phyloP scores from a whole-genome alignment of 306 rosid species.

The Lablab purpureus region DNA sequence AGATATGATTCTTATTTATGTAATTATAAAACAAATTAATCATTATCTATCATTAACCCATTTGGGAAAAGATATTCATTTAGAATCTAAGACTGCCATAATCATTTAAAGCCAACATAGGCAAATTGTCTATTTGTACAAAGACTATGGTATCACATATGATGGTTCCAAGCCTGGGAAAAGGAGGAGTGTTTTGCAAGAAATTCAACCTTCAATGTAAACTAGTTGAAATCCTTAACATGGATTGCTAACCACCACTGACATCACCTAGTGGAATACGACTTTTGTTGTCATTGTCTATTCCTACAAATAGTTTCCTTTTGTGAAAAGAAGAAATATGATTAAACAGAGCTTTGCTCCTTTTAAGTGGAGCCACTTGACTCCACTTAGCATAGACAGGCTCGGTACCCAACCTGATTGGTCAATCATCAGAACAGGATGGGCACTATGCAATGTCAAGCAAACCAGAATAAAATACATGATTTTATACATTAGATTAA shows the following conservation, averaged over 20 bases:
- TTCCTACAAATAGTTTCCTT: too few species aligned
- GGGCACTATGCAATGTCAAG: neutral
- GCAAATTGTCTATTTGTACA: neutral
- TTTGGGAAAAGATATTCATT: neutral
- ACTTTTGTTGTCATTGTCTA: too few species aligned
- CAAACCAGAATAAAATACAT: neutral
- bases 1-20: too few species aligned
- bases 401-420: neutral
- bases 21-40: conserved; percentile 12
- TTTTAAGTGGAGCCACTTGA: neutral
- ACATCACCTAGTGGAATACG: too few species aligned
- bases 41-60: neutral
- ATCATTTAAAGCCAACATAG: conserved; percentile 24
- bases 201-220: neutral
- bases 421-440: neutral
- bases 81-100: neutral
- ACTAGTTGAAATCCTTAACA: neutral
- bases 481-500: conserved; percentile 7
- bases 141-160: neutral
- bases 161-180: neutral
- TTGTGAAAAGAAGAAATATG: neutral
- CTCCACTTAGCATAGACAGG: neutral
- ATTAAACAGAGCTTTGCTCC: neutral
- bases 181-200: neutral
- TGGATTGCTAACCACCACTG: neutral